Conservation (phyloP, 208 protist genomes). For the Balamuthia mandrillaris region DNA sequence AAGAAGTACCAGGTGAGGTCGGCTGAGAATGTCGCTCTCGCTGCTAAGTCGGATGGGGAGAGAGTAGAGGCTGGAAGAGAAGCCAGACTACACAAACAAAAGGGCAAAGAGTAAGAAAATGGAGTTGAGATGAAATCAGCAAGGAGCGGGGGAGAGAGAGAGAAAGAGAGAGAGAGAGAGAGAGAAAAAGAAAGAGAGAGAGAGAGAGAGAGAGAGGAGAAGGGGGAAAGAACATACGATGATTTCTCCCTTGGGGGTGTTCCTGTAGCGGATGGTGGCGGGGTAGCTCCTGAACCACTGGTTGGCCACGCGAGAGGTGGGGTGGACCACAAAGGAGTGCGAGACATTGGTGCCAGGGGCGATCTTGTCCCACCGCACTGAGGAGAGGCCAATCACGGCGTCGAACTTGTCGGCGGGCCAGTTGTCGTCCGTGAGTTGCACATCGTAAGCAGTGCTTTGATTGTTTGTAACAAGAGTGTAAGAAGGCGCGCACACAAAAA, state of each 20-base stretch:
- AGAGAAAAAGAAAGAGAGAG: neutral
- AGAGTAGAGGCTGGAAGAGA: neutral
- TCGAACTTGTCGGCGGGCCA: constrained; percentile 16
- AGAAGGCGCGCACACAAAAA: neutral
- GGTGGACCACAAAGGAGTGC: constrained; percentile 10
- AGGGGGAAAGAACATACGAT: neutral
- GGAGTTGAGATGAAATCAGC: too few species aligned
- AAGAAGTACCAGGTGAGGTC: neutral
- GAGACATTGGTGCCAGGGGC: constrained; percentile 2
- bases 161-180: neutral
- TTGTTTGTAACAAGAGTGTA: too few species aligned
- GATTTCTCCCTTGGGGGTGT: neutral
- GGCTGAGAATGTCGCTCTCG: neutral
- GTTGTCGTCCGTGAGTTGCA: neutral
- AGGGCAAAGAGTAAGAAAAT: too few species aligned
- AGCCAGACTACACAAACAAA: too few species aligned
- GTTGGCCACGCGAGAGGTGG: constrained; percentile 1
- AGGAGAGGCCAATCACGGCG: neutral
- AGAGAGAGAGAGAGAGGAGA: neutral
- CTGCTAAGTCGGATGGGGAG: neutral
- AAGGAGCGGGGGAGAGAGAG: too few species aligned
- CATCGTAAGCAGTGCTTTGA: neutral
- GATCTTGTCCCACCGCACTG: neutral
- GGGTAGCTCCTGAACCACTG: neutral
- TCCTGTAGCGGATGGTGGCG: neutral